Evolutionary conservation across 192 early-diverging fungal species (phyloP).

Genomic region (Spizellomyces punctatus): DNA sequence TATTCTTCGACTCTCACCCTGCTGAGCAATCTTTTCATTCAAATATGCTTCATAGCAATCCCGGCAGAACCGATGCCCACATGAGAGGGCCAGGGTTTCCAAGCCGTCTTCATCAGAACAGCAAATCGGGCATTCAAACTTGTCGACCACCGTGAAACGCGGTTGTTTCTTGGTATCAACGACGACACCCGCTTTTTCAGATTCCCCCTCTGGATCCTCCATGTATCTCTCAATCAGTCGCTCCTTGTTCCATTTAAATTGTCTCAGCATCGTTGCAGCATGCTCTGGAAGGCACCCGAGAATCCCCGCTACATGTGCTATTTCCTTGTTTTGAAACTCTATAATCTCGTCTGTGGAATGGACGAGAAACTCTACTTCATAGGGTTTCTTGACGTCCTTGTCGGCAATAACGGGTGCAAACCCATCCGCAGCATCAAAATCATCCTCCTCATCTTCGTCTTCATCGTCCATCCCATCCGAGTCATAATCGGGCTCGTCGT

Average conservation of each 20-base stretch:
- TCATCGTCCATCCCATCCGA: slow-evolving; percentile 36
- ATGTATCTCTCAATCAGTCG: slow-evolving; percentile 73
- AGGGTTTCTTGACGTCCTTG: slow-evolving; percentile 61
- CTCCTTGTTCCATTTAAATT: slow-evolving; percentile 88
- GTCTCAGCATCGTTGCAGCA: slow-evolving; percentile 75
- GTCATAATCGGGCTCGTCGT: slow-evolving; percentile 3
- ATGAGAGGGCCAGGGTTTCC: slow-evolving; percentile 74
- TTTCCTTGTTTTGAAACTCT: slow-evolving; percentile 64
- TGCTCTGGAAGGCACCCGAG: slow-evolving; percentile 67
- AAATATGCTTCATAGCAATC: slow-evolving; percentile 88
- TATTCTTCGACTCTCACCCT: slow-evolving; percentile 89
- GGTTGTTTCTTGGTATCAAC: slow-evolving; percentile 44
- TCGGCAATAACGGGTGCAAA: slow-evolving; percentile 65
- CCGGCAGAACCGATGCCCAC: slow-evolving; percentile 86
- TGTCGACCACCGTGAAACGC: slow-evolving; percentile 28
- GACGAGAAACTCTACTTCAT: slow-evolving; percentile 76
- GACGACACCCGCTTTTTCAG: slow-evolving; percentile 71
- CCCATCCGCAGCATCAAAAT: slow-evolving; percentile 55
- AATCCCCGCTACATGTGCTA: slow-evolving; percentile 72
- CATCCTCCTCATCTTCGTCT: slow-evolving; percentile 46
- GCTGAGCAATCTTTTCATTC: slow-evolving; percentile 78
- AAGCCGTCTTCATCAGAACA: slow-evolving; percentile 63
- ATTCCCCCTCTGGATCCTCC: slow-evolving; percentile 67
- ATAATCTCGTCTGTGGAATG: slow-evolving; percentile 64
- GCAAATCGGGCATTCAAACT: slow-evolving; percentile 91